Percentiles rank a stretch among this genome's conserved stretches.
These are phyloP conservation scores for Pythium aquatile DNA, from an alignment of 352 stramenopile genomes.

Conservation along the genomic window DNA sequence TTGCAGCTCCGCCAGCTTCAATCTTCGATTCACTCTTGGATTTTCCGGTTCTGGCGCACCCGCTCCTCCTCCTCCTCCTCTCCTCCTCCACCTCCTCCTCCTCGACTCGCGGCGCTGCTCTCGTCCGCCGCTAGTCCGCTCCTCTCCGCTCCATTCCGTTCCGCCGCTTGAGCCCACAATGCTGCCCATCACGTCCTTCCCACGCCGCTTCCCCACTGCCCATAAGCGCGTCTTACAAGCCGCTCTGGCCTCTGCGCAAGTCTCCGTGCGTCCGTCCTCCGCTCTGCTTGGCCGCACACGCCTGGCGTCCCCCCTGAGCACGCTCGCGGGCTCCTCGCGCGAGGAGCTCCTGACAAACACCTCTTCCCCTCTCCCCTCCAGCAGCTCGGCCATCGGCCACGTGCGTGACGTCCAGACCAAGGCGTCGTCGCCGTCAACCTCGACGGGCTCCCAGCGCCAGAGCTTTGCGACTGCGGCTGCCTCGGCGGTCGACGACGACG, in stretches of 20 bases:
- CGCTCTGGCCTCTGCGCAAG: conserved; percentile 15
- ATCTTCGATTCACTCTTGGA: conserved; percentile 13
- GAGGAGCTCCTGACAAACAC: conserved; percentile 21
- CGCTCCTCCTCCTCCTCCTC: not conserved
- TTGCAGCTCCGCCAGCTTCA: not conserved
- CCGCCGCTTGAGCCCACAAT: conserved; percentile 29
- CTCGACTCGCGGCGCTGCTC: conserved; percentile 4
- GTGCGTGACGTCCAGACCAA: conserved; percentile 21
- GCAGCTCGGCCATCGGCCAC: conserved; percentile 11
- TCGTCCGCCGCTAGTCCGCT: not conserved
- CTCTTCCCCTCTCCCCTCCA: conserved; percentile 9
- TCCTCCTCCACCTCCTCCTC: not conserved
- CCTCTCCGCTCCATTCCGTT: not conserved
- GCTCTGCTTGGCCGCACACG: conserved; percentile 3
- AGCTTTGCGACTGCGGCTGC: conserved; percentile 18
- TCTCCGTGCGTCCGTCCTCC: conserved; percentile 9
- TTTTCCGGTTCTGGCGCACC: conserved; percentile 20
- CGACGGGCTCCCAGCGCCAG: conserved; percentile 10
- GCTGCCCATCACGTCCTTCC: conserved; percentile 81
- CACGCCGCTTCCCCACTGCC: conserved; percentile 72
- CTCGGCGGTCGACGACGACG: conserved; percentile 33
- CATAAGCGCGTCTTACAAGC: conserved; percentile 54
- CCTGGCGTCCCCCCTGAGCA: conserved; percentile 33
- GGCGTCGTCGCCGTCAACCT: not conserved
- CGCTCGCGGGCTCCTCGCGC: conserved; percentile 17